Conservation (phyloP, 192 early-diverging fungal species). For the Jimgerdemannia lactiflua region DNA sequence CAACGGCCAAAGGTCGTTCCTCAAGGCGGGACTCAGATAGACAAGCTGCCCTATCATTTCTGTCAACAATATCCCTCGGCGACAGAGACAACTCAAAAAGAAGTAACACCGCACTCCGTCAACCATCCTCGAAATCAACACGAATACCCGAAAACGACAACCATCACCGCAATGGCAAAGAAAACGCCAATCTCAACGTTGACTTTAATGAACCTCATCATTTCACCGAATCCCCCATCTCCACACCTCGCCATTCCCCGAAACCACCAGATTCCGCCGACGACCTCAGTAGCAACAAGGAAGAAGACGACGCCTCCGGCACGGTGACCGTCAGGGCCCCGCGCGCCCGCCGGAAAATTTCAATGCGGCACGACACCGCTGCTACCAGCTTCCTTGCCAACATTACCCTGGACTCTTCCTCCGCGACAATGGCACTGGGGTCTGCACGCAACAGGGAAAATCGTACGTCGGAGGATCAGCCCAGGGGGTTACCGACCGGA, state of each 20-base stretch:
- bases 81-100: background rate
- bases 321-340: background rate
- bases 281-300: background rate
- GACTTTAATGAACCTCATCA: too few relatives aligned
- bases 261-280: background rate
- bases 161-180: too few relatives aligned
- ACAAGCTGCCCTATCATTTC: slow-evolving; percentile 28
- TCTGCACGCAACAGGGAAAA: too few relatives aligned
- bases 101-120: slow-evolving; percentile 11
- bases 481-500: too few relatives aligned
- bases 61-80: slow-evolving; percentile 31
- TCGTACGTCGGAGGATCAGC: too few relatives aligned
- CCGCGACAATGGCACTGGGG: too few relatives aligned
- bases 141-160: too few relatives aligned
- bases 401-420: too few relatives aligned
- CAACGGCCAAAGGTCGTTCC: slow-evolving; percentile 26
- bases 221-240: background rate
- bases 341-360: too few relatives aligned
- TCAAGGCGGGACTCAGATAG: slow-evolving; percentile 19
- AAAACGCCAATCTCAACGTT: too few relatives aligned
- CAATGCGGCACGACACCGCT: too few relatives aligned
- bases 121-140: background rate
- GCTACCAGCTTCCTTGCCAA: too few relatives aligned
- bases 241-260: background rate
- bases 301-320: background rate